phyloP scores from a whole-genome alignment of 768 basidiomycete genomes.

The Pleurotus ostreatus region DNA sequence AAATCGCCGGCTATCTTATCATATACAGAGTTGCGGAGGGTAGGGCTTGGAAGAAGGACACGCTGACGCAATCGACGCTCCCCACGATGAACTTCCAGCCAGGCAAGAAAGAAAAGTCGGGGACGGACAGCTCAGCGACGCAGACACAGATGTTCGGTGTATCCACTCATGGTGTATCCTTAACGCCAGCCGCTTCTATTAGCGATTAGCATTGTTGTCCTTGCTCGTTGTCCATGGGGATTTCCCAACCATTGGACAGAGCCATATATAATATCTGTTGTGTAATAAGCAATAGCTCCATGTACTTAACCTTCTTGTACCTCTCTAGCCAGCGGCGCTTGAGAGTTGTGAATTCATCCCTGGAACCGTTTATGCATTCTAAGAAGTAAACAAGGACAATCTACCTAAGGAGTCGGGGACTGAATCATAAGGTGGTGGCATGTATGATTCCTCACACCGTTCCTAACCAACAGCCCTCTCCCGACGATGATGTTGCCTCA shows the following conservation, averaged over 20 bases:
- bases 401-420: not conserved
- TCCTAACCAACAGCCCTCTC: no score
- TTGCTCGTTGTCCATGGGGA: no score
- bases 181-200: no score
- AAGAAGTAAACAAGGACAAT: not conserved
- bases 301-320: not conserved
- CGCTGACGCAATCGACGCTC: slow-evolving; percentile 16
- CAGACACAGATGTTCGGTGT: not conserved
- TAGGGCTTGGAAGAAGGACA: slow-evolving; percentile 34
- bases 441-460: no score
- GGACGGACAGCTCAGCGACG: not conserved
- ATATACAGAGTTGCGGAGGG: slow-evolving; percentile 45
- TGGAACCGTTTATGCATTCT: not conserved
- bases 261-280: no score
- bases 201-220: no score
- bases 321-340: not conserved
- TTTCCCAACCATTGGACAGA: no score
- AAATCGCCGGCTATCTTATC: slow-evolving; percentile 44
- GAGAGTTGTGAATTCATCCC: not conserved
- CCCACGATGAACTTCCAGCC: slow-evolving; percentile 15
- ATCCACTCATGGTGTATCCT: no score
- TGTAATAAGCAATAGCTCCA: not conserved
- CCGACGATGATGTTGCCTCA: slow-evolving; percentile 16
- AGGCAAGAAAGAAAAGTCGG: slow-evolving; percentile 1
- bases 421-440: no score